Conservation (phyloP, 352 stramenopile species). For the Phytophthora citrophthora region DNA sequence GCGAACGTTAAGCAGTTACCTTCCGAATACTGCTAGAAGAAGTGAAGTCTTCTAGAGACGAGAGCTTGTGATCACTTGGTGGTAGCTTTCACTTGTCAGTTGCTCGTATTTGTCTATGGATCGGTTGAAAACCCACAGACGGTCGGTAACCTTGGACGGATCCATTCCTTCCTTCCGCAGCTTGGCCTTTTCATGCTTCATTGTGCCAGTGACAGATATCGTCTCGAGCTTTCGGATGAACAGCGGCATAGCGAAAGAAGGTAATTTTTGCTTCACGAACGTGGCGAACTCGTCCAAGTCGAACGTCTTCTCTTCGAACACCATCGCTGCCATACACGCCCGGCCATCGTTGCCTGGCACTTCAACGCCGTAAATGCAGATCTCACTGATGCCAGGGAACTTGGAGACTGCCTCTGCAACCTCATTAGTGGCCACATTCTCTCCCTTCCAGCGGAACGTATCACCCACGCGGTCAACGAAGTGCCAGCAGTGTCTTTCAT, state of each 20-base stretch:
- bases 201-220: slow-evolving; percentile 88
- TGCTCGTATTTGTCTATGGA: slow-evolving; percentile 53
- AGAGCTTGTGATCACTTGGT: slow-evolving; percentile 58
- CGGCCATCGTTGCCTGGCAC: slow-evolving; percentile 81
- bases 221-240: slow-evolving; percentile 82
- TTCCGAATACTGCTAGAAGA: too few relatives aligned
- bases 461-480: slow-evolving; percentile 93
- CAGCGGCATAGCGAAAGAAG: slow-evolving; percentile 81
- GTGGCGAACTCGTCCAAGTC: slow-evolving; percentile 62
- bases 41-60: slow-evolving; percentile 39
- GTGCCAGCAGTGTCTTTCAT: slow-evolving; percentile 80
- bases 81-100: slow-evolving; percentile 65
- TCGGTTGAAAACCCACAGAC: slow-evolving; percentile 68
- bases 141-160: slow-evolving; percentile 58
- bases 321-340: slow-evolving; percentile 87
- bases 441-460: slow-evolving; percentile 94
- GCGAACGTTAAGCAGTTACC: neutral
- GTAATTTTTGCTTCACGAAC: slow-evolving; percentile 55
- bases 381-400: slow-evolving; percentile 77
- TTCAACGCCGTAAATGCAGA: slow-evolving; percentile 80
- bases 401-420: slow-evolving; percentile 81
- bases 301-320: slow-evolving; percentile 67
- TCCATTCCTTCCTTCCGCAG: slow-evolving; percentile 85
- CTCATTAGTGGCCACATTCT: slow-evolving; percentile 93
- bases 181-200: slow-evolving; percentile 93